phyloP scores from a whole-genome alignment of 805 yeast genomes.

The Wickerhamiella siamensis region DNA sequence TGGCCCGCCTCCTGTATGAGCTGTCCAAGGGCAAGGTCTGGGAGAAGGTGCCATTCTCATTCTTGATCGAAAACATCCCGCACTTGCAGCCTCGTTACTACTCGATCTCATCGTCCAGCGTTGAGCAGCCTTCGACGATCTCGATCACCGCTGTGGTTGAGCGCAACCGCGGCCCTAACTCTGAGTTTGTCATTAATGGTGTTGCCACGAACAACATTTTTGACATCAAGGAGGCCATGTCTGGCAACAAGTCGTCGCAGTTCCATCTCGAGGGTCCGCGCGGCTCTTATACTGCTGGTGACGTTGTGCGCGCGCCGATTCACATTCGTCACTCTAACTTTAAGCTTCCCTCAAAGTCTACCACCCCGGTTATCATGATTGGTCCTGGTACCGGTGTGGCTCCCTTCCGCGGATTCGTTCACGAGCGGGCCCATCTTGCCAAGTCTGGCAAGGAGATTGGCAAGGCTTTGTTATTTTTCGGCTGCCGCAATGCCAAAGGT shows the following conservation, averaged over 20 bases:
- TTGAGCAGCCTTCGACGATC: conserved; percentile 56
- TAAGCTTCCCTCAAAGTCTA: conserved; percentile 77
- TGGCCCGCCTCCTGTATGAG: conserved; percentile 56
- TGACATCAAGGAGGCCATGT: conserved; percentile 48
- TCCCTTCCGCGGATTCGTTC: conserved; percentile 88
- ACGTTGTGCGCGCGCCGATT: conserved; percentile 51
- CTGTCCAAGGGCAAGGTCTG: conserved; percentile 58
- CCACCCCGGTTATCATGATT: conserved; percentile 73
- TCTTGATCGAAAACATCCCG: conserved; percentile 65
- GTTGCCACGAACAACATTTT: conserved; percentile 82
- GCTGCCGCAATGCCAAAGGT: conserved; percentile 65
- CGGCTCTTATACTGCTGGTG: conserved; percentile 30
- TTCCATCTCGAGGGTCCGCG: conserved; percentile 84
- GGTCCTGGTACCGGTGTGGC: conserved; percentile 99
- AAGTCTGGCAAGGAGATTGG: conserved; percentile 47
- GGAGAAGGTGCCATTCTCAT: conserved; percentile 67
- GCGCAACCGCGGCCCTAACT: conserved; percentile 27
- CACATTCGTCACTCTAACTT: conserved; percentile 92
- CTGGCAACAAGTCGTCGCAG: conserved; percentile 34
- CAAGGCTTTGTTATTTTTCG: conserved; percentile 64
- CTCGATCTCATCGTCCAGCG: conserved; percentile 84
- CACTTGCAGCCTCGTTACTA: conserved; percentile 88
- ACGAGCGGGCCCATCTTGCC: conserved; percentile 60
- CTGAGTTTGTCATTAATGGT: conserved; percentile 45
- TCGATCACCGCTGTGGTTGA: conserved; percentile 92